Conservation (phyloP, 164 flowering plant species). For the Annona squamosa region DNA sequence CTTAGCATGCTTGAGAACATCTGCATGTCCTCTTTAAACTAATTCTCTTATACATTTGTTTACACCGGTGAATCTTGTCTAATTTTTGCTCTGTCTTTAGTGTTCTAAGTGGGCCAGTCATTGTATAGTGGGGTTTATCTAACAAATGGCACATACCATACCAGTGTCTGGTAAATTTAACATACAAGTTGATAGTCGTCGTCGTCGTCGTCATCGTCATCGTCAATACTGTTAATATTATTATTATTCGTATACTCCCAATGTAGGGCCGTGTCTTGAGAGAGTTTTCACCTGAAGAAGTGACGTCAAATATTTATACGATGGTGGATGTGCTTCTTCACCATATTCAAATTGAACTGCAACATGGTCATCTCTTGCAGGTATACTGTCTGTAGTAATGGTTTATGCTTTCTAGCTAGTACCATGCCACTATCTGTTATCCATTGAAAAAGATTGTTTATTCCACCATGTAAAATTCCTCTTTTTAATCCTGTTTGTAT, state of each 20-base stretch:
- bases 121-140: not conserved
- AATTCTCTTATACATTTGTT: not conserved
- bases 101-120: not conserved
- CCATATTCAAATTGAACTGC: slow-evolving; percentile 79
- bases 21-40: not conserved
- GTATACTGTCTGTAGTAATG: slow-evolving; percentile 19
- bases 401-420: not conserved
- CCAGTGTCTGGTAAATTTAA: too few species aligned
- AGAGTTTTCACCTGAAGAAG: slow-evolving; percentile 96
- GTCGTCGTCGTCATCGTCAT: too few species aligned
- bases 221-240: too few species aligned
- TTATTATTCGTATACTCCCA: not conserved
- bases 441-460: not conserved
- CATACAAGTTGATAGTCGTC: too few species aligned
- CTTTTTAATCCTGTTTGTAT: not conserved
- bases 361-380: slow-evolving; percentile 78
- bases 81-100: not conserved
- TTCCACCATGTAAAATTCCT: not conserved
- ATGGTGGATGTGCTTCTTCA: slow-evolving; percentile 98
- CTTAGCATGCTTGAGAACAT: not conserved
- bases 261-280: slow-evolving; percentile 75
- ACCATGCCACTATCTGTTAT: not conserved
- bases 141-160: not conserved
- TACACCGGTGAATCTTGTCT: not conserved
- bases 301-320: slow-evolving; percentile 85